Base-by-base conservation (phyloP, 2,329 filamentous ascomycete species). In the Botrytis porri region DNA sequence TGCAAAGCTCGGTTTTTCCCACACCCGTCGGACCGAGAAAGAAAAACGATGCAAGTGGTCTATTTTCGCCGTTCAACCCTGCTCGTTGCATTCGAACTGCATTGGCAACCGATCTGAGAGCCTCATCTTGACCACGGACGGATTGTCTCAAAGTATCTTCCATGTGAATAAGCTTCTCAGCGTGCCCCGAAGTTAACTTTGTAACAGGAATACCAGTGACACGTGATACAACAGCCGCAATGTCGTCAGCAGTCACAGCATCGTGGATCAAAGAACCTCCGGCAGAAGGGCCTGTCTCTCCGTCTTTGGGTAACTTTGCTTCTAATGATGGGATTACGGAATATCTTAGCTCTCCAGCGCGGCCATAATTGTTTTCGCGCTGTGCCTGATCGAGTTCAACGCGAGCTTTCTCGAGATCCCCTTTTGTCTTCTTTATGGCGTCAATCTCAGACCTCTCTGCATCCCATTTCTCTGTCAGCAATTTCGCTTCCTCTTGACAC, bases 11-110 rank as follows among this genome's bases (percentile, higher is more conserved):
- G 4, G 96, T 99, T 85, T 98, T 99, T 73, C 96, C 96, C 29
- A 98, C 95, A 80, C 96, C 96, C 0, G 96, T 98, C 8, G 96
- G 96, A 0, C 96, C 96, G 5, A 98, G 88, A 88, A 98, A 98
- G 91, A 98, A 98, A 85, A 98, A 98, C 0, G 93, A 97, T 0
- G 95, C 96, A 9, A 97, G 86, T 0, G 96, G 96, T 0, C 94
- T 88, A 81, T 98, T 97, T 79, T 98, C 94, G 48, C 94, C 94
- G 74, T 92, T 97, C 14, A 98, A 86, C 1, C 96, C 96, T 14
- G 96, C 96, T 76, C 96, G 89, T 82, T 98, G 96, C 85, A 98
- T 92, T 32, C 96, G 90, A 14, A 99, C 95, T 0, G 96, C 96
- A 80, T 98, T 93, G 48, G 95, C 92, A 1, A 98, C 95, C 29